These are phyloP conservation scores for Papilionanthe hybrid DNA, from an alignment of 116 monocot genomes.

Conservation along the genomic window DNA sequence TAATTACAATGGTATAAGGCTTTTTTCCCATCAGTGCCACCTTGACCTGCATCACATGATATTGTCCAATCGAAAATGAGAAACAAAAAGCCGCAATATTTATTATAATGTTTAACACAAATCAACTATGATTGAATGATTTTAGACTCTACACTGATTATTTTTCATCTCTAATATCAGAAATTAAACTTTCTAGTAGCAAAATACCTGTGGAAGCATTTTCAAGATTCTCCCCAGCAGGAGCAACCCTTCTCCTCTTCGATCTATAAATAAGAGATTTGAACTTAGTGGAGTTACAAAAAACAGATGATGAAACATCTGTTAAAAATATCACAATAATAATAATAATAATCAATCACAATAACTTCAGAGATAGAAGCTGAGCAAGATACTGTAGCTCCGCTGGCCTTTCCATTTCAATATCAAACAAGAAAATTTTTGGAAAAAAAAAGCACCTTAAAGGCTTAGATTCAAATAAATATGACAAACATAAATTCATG, in stretches of 20 bases:
- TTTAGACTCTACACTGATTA: neutral
- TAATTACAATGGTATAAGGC: constrained; percentile 86
- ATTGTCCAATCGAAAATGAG: neutral
- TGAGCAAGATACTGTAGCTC: neutral
- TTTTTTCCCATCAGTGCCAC: constrained; percentile 65
- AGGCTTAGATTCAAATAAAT: neutral
- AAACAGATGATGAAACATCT: neutral
- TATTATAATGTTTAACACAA: neutral
- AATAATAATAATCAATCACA: neutral
- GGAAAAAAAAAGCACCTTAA: neutral
- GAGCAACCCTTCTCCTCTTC: constrained; percentile 64
- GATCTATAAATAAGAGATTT: constrained; percentile 38
- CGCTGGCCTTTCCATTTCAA: neutral
- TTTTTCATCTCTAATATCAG: neutral
- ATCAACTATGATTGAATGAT: neutral
- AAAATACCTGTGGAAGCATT: constrained; percentile 45
- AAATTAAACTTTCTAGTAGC: neutral
- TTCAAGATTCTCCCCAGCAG: constrained; percentile 69
- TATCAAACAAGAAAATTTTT: neutral
- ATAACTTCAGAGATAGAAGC: neutral
- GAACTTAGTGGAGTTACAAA: neutral
- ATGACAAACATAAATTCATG: neutral
- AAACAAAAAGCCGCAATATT: neutral
- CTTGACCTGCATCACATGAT: constrained; percentile 30
- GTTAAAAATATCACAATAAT: neutral